phyloP scores from a whole-genome alignment of 83 land plant genomes.

The Larix sibirica region DNA sequence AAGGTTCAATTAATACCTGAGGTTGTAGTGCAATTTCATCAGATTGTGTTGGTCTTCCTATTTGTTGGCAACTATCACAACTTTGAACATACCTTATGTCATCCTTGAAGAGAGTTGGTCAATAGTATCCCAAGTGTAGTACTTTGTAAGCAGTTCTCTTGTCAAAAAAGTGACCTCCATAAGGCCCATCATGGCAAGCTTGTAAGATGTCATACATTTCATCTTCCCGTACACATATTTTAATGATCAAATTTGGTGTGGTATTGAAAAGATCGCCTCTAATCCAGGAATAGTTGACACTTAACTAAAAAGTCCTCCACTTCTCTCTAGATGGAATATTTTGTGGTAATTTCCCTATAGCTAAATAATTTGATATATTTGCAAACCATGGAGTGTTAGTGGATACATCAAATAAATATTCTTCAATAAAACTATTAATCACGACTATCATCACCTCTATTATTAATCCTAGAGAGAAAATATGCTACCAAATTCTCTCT shows the following conservation, averaged over 20 bases:
- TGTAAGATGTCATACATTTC: neutral
- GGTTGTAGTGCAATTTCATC: neutral
- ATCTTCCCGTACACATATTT: neutral
- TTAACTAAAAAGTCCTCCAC: too few relatives aligned
- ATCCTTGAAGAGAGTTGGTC: neutral
- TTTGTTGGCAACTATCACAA: neutral
- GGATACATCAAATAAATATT: too few relatives aligned
- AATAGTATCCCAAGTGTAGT: neutral
- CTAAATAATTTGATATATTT: too few relatives aligned
- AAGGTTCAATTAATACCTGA: neutral
- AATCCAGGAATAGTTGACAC: too few relatives aligned
- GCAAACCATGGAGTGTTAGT: too few relatives aligned
- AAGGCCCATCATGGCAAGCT: neutral
- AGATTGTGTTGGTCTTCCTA: neutral
- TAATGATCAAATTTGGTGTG: neutral
- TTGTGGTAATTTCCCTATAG: too few relatives aligned
- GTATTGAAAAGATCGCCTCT: too few relatives aligned
- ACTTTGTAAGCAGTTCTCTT: neutral
- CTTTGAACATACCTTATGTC: neutral
- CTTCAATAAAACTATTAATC: too few relatives aligned
- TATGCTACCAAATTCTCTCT: too few relatives aligned
- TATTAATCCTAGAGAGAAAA: too few relatives aligned
- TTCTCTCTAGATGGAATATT: too few relatives aligned
- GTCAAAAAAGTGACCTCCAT: neutral
- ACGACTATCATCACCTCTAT: too few relatives aligned